phyloP scores from a whole-genome alignment of 345 rosid genomes.

The Geranium rotundifolium region DNA sequence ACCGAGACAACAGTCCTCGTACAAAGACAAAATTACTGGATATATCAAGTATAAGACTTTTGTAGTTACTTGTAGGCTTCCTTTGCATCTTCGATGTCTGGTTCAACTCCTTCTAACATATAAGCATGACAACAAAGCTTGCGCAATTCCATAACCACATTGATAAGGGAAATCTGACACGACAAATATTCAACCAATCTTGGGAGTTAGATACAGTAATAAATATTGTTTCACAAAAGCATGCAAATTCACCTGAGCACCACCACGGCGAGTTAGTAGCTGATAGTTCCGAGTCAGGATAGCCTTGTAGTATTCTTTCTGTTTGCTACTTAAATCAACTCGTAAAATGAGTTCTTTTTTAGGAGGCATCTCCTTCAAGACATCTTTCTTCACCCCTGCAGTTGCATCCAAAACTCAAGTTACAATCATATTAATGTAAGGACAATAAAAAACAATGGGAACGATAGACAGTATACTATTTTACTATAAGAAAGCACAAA shows the following conservation, averaged over 20 bases:
- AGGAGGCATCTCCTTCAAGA: constrained; percentile 96
- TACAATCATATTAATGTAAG: neutral
- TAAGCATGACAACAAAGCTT: constrained; percentile 99
- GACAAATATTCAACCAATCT: constrained; percentile 9
- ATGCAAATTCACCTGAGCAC: constrained; percentile 58
- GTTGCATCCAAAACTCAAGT: constrained; percentile 14
- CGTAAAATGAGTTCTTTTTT: constrained; percentile 97
- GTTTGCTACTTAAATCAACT: constrained; percentile 81
- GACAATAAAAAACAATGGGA: constrained; percentile 1
- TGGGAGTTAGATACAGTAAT: neutral
- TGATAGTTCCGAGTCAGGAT: constrained; percentile 94
- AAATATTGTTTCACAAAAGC: neutral
- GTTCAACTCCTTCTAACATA: constrained; percentile 95
- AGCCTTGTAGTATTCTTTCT: constrained; percentile 97
- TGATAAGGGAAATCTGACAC: constrained; percentile 82
- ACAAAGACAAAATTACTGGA: neutral
- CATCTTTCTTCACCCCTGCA: constrained; percentile 98
- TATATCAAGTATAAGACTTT: neutral
- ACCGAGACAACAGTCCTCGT: neutral
- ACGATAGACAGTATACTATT: neutral
- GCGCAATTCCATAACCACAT: constrained; percentile 98
- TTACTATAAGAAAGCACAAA: neutral
- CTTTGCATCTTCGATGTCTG: constrained; percentile 43
- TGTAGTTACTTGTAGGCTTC: constrained; percentile 66
- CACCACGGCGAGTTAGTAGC: constrained; percentile 82